These are phyloP conservation scores for Royoungia palumana DNA, from an alignment of 768 basidiomycete genomes.

Conservation along the genomic window DNA sequence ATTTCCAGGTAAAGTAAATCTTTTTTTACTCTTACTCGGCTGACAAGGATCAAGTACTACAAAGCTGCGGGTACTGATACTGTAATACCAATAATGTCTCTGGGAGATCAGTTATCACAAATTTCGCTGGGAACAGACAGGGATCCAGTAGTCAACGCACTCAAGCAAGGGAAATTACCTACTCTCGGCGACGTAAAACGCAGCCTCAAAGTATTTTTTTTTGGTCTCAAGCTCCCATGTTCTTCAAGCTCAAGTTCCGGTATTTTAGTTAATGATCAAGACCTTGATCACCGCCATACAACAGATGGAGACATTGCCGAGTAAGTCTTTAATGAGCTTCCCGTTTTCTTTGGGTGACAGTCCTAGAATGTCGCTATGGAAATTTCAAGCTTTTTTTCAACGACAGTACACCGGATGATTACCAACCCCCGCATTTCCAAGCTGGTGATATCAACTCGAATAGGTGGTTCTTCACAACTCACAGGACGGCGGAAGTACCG, in stretches of 20 bases:
- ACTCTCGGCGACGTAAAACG: slow-evolving; percentile 80
- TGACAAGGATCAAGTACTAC: slow-evolving; percentile 53
- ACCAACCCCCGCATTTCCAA: slow-evolving; percentile 80
- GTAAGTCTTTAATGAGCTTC: slow-evolving; percentile 39
- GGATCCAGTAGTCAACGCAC: slow-evolving; percentile 62
- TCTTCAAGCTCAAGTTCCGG: neutral
- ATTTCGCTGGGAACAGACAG: slow-evolving; percentile 41
- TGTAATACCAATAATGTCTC: slow-evolving; percentile 67
- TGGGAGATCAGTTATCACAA: slow-evolving; percentile 57
- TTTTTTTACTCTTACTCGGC: neutral
- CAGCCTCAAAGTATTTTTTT: slow-evolving; percentile 63
- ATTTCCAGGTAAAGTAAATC: slow-evolving; percentile 56
- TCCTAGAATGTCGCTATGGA: slow-evolving; percentile 72
- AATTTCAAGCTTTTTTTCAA: slow-evolving; percentile 88
- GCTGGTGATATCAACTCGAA: slow-evolving; percentile 69
- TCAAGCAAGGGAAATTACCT: slow-evolving; percentile 57
- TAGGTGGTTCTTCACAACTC: slow-evolving; percentile 81
- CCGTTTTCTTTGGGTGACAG: neutral
- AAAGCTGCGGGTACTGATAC: slow-evolving; percentile 56
- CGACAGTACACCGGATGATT: slow-evolving; percentile 72
- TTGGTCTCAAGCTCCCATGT: neutral
- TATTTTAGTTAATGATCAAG: slow-evolving; percentile 62
- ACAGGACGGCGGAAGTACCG: slow-evolving; percentile 65
- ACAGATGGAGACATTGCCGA: slow-evolving; percentile 76
- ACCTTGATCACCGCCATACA: slow-evolving; percentile 75